Base-by-base conservation (phyloP, 2,329 filamentous ascomycete genomes). In the Hymenoscyphus infarciens region DNA sequence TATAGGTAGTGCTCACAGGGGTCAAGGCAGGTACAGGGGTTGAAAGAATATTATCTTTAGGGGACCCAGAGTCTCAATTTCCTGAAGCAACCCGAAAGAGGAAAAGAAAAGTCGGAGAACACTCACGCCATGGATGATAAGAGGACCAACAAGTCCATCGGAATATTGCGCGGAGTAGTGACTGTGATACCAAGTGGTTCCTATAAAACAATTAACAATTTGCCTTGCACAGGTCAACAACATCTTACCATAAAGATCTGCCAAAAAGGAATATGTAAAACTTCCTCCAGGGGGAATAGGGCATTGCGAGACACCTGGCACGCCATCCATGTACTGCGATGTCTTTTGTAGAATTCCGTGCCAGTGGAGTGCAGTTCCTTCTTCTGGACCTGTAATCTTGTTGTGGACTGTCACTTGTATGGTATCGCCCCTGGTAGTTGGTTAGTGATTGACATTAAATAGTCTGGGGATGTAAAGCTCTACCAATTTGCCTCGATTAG, bases 381-480 rank as follows among this genome's bases (percentile, higher is more conserved):
- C 72, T 49, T 67, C 61, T 25, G 68, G 68, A 27, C 71, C 74
- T 7, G 77, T 82, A 13, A 92, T 83, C 57, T 86, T 82, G 75
- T 95, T 95, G 75, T 84, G 81, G 61, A 93, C 82, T 33, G 86
- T 86, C 49, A 91, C 84, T 61, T 89, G 77, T 58, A 86, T 80
- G 2, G 62, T 70, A 59, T 77, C 75, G 10, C 74, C 74, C 69
- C 67, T 67, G 13, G 11, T 63, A 2, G 8, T 42, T 39, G 1
- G 2, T 55, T 5, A 33, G 53, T 8, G 13, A 29, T 8, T 38
- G 8, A 3, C 33, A 38, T 4, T 15, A 16, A 25, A n/a, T 27
- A 2, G 19, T n/a, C 0, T 25, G 22, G 16, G 25, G 4, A 6
- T 5, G n/a, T 29, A 11, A 15, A n/a, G 16, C 33, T 29, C 59